Evolutionary conservation across 2,329 filamentous ascomycete species (phyloP).

Genomic region (Colletotrichum magnum): DNA sequence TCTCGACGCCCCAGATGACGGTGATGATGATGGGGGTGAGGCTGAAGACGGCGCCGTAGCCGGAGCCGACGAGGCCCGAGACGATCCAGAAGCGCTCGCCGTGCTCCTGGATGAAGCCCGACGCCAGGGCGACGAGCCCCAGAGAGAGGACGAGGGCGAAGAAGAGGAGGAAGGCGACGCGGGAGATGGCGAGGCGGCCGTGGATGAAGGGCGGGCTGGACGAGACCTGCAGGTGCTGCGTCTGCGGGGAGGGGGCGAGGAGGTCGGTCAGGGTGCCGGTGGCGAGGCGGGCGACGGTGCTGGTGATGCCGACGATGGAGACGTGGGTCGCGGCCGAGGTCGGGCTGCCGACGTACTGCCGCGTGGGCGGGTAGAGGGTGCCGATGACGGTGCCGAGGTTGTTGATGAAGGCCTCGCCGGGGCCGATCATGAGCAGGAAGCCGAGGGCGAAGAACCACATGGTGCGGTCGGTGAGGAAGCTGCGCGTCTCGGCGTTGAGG

Average conservation of each 20-base stretch:
- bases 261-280: slow-evolving; percentile 92
- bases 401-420: slow-evolving; percentile 98
- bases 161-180: slow-evolving; percentile 82
- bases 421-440: slow-evolving; percentile 93
- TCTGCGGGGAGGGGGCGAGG: slow-evolving; percentile 78
- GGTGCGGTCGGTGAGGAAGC: slow-evolving; percentile 87
- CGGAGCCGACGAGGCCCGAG: slow-evolving; percentile 86
- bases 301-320: slow-evolving; percentile 90
- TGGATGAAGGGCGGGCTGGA: slow-evolving; percentile 42
- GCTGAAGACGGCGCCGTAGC: slow-evolving; percentile 93
- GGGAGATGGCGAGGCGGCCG: slow-evolving; percentile 74
- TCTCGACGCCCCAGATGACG: slow-evolving; percentile 99
- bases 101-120: slow-evolving; percentile 81
- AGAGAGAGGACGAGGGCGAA: slow-evolving; percentile 81
- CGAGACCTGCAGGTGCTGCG: slow-evolving; percentile 67
- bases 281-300: slow-evolving; percentile 89
- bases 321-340: slow-evolving; percentile 88
- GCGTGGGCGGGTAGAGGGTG: slow-evolving; percentile 78
- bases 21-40: slow-evolving; percentile 92
- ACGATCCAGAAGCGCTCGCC: slow-evolving; percentile 87
- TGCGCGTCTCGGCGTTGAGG: slow-evolving; percentile 89
- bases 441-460: slow-evolving; percentile 96
- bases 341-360: slow-evolving; percentile 56
- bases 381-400: slow-evolving; percentile 95
- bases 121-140: slow-evolving; percentile 84